Evolutionary conservation across 1,139 yeast species (phyloP), one percentile per base, ranked within the genome.

Genomic region (Debaryomyces singareniensis): DNA sequence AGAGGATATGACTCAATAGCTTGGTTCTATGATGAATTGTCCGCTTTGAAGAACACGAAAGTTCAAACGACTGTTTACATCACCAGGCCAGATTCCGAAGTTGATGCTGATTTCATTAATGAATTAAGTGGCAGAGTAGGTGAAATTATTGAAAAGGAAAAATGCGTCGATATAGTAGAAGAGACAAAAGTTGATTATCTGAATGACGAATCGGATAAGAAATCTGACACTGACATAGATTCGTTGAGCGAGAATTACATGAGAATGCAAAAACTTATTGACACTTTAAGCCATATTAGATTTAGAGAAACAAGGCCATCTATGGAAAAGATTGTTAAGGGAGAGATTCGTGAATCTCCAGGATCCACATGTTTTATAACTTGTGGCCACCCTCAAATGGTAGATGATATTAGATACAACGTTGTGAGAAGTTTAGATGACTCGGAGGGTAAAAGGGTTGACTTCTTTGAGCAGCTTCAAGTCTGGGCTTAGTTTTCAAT

Each of bases 311-410:
- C 62, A 3, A 52, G 69, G 36, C 70, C 71, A 2, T 30, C 37
- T 13, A 45, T 62, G 35, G 48, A 49, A 6, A 43, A 37, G 1
- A 26, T 61, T 9, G 57, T 63, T 2, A 33, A 37, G 12, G 28
- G 40, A 10, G 62, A 60, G 34, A 39, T 59, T 10, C 40, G 41
- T 4, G 58, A 53, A 26, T 48, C 61, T 4, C 29, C 35, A 2
- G 64, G 62, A 3, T 55, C 68, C 2, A 47, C 61, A 24, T 71
- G 71, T 0, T 61, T 72, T 31, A 54, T 68, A 3, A 49, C 71
- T 4, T 75, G 81, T 54, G 79, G 79, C 2, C 75, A 72, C 32
- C 70, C 74, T 10, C 34, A 44, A 5, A 62, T 73, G 71, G 75
- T 72, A 33, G 80, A 74, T 42, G 63, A 61, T 15, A 37, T 72